Evolutionary conservation across 2,329 filamentous ascomycete genomes (phyloP).

Genomic region (Alternaria panax): DNA sequence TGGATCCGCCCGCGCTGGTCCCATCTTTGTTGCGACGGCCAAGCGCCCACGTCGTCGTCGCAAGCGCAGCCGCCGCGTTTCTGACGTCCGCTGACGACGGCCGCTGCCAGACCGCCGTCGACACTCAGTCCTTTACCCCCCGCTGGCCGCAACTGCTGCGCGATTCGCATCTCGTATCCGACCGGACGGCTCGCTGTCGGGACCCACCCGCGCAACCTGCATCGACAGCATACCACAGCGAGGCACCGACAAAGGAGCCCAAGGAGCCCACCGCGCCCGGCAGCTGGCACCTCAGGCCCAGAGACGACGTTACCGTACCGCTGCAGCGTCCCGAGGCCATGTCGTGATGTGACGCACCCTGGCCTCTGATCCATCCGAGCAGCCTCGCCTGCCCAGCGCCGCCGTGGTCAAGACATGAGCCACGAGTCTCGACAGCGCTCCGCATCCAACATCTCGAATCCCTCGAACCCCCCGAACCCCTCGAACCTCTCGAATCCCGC

Average conservation of each 20-base stretch:
- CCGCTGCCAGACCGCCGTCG: not conserved
- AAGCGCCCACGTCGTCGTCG: constrained; percentile 20
- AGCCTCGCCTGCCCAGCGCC: constrained; percentile 14
- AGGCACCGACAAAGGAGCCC: constrained; percentile 13
- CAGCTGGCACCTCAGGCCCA: constrained; percentile 1
- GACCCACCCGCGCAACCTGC: constrained; percentile 11
- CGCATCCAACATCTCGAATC: constrained; percentile 40
- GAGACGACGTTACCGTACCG: constrained; percentile 6
- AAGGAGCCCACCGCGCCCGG: not conserved
- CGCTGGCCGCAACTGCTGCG: constrained; percentile 9
- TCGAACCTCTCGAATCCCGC: too few relatives aligned
- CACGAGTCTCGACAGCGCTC: constrained; percentile 43
- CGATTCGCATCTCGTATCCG: constrained; percentile 7
- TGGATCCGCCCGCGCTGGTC: constrained; percentile 9
- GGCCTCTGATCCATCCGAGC: constrained; percentile 27
- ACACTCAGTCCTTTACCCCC: not conserved
- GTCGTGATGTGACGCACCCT: constrained; percentile 33
- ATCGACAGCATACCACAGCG: constrained; percentile 8
- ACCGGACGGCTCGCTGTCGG: constrained; percentile 9
- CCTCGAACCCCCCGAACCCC: too few relatives aligned
- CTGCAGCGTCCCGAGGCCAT: constrained; percentile 34
- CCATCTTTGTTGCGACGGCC: constrained; percentile 25
- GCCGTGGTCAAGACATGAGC: constrained; percentile 34
- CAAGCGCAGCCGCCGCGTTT: constrained; percentile 16
- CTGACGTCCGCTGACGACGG: constrained; percentile 13